Base-by-base conservation (phyloP, 192 early-diverging fungal species). In the Allomyces javanicus region DNA sequence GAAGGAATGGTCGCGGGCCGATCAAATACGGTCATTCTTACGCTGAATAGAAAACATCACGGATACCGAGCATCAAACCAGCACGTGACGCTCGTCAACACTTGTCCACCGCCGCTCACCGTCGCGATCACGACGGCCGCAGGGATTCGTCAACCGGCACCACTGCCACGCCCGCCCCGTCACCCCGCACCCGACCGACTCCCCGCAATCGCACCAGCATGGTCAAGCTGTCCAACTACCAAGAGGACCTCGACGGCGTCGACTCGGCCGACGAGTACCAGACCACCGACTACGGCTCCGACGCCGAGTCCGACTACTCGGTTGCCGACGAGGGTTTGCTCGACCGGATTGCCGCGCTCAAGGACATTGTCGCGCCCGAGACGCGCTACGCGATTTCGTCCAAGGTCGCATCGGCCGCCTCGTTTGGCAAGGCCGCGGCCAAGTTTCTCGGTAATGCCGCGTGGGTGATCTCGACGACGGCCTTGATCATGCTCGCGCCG, bases 401-500 rank as follows among this genome's bases (percentile, higher is more conserved):
- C 61, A 72, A 77, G n/a, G 75, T 80, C 44, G 74, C 79, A n/a
- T 75, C 78, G 0, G 67, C 86, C 27, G 76, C 74, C 50, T 78
- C 76, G 58, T 85, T 81, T 78, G 80, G 85, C 26, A 74, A 71
- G 65, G 72, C 75, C 63, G 78, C 81, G 43, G 75, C 80, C 27
- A 76, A 77, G 22, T 79, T 89, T 72, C 77, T 85, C 23, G 91
- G 91, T 25, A 91, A 89, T 74, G 82, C 83, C 23, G 81, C 86
- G 43, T 96, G 93, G 93, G 85, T 96, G 12, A 72, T 94, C 23
- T 89, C 91, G 25, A 96, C 91, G 23, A 84, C 81, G 55, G 90
- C 88, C 24, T 71, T 93, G 67, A 75, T 96, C 5, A 73, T 96
- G 14, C 81, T 88, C 62, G 74, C 94, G 67, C 93, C 93, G 45